phyloP scores from a whole-genome alignment of 2,329 filamentous ascomycete species.

The Reticulascus tulasneorum region DNA sequence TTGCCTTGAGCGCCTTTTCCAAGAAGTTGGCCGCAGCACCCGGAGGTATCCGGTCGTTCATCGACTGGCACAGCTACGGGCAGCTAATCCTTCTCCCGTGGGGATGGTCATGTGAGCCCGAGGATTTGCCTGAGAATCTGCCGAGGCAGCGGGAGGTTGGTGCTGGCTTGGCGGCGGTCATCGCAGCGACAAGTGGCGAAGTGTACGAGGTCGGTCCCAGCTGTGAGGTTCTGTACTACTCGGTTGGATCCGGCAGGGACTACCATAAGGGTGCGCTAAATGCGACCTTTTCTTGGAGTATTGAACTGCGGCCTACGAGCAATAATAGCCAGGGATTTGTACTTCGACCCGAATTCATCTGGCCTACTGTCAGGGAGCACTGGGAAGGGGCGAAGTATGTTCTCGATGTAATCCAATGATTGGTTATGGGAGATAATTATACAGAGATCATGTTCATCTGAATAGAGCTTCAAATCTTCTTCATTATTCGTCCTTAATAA shows the following conservation, averaged over 20 bases:
- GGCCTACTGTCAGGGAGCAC: conserved; percentile 17
- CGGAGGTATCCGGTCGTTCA: conserved; percentile 49
- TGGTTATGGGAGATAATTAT: too few species aligned
- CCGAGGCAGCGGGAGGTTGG: conserved; percentile 20
- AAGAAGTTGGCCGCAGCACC: conserved; percentile 32
- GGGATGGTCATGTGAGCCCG: conserved; percentile 46
- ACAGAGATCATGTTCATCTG: too few species aligned
- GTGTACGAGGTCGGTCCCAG: conserved; percentile 16
- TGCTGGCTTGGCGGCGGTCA: conserved; percentile 37
- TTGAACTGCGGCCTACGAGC: conserved; percentile 16
- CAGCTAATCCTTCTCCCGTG: conserved; percentile 52
- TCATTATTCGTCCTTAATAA: too few species aligned
- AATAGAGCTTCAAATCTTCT: too few species aligned
- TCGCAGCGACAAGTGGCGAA: conserved; percentile 21
- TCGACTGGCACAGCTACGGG: conserved; percentile 57
- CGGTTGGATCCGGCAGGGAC: conserved; percentile 16
- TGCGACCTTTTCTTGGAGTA: conserved; percentile 18
- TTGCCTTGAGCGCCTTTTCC: conserved; percentile 42
- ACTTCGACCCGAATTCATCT: conserved; percentile 16
- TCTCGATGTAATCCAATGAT: conserved; percentile 4
- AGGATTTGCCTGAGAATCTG: conserved; percentile 17
- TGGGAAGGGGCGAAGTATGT: conserved; percentile 16
- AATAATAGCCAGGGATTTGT: conserved; percentile 11
- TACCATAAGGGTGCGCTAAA: conserved; percentile 17
- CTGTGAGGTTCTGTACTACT: conserved; percentile 18